These are phyloP conservation scores for Neonectria coccinea DNA, from an alignment of 2,329 filamentous ascomycete species.

Conservation along the genomic window DNA sequence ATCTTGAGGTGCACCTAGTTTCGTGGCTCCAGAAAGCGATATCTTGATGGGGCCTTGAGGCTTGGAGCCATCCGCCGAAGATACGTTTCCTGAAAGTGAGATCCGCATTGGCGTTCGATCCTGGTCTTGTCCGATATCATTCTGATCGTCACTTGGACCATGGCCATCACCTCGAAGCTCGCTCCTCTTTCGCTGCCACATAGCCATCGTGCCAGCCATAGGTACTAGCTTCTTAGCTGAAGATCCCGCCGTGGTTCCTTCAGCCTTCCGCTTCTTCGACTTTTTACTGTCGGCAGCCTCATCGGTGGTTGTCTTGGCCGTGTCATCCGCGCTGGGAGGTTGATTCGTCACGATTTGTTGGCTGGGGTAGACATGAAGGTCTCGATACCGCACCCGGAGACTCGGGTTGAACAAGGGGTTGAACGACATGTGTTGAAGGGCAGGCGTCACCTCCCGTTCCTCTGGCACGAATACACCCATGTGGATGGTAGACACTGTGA, in stretches of 20 bases:
- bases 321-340: conserved; percentile 54
- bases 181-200: conserved; percentile 59
- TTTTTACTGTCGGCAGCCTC: conserved; percentile 53
- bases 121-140: conserved; percentile 29
- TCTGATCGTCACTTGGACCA: conserved; percentile 16
- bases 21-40: conserved; percentile 47
- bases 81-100: conserved; percentile 32
- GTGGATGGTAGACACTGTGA: conserved; percentile 80
- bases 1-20: conserved; percentile 30
- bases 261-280: conserved; percentile 67
- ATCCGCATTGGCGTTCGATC: conserved; percentile 40
- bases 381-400: conserved; percentile 80
- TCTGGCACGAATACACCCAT: conserved; percentile 87
- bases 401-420: conserved; percentile 75
- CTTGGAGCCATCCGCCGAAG: conserved; percentile 29
- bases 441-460: conserved; percentile 66
- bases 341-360: conserved; percentile 70
- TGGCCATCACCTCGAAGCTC: conserved; percentile 50
- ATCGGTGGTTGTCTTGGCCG: conserved; percentile 38
- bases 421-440: conserved; percentile 74
- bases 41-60: conserved; percentile 47
- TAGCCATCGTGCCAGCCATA: conserved; percentile 58
- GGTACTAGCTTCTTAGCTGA: conserved; percentile 53
- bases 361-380: conserved; percentile 77
- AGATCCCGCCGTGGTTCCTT: conserved; percentile 48